Evolutionary conservation across 2,329 filamentous ascomycete genomes (phyloP).

Genomic region (Lachnellula arida): DNA sequence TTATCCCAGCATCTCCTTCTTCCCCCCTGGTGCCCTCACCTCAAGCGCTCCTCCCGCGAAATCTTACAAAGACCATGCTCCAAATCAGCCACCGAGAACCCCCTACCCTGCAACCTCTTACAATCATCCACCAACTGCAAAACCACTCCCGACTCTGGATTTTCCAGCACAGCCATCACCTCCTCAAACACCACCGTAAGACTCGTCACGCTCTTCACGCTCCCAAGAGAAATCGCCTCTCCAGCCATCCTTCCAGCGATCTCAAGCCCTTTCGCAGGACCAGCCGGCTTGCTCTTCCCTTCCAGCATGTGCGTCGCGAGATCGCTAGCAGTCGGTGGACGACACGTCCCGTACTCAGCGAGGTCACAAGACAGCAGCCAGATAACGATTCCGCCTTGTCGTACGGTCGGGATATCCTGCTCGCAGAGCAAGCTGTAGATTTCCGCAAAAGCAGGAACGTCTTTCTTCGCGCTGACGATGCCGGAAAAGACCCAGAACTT

Average conservation of each 20-base stretch:
- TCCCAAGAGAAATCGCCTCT: background rate
- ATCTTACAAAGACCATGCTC: constrained; percentile 15
- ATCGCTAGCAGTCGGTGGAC: background rate
- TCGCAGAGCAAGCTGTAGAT: background rate
- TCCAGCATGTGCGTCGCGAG: constrained; percentile 6
- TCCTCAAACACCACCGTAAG: background rate
- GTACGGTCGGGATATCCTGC: constrained; percentile 1
- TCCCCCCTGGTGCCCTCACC: no score
- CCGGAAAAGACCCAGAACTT: background rate
- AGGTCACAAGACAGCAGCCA: constrained; percentile 12
- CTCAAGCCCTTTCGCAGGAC: constrained; percentile 3
- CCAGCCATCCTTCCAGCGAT: background rate
- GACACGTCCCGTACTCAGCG: constrained; percentile 7
- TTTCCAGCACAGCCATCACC: background rate
- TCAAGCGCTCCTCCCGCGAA: background rate
- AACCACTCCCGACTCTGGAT: constrained; percentile 30
- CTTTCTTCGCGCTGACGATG: no score
- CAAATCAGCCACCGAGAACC: constrained; percentile 5
- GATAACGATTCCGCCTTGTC: background rate
- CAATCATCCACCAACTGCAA: background rate
- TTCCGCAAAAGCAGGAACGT: background rate
- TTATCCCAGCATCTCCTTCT: no score
- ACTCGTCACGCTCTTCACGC: background rate
- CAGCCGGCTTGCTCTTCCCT: background rate
- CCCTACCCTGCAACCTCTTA: constrained; percentile 2